phyloP scores from a whole-genome alignment of 257 asterid genomes.

The Solanum appendiculatum region DNA sequence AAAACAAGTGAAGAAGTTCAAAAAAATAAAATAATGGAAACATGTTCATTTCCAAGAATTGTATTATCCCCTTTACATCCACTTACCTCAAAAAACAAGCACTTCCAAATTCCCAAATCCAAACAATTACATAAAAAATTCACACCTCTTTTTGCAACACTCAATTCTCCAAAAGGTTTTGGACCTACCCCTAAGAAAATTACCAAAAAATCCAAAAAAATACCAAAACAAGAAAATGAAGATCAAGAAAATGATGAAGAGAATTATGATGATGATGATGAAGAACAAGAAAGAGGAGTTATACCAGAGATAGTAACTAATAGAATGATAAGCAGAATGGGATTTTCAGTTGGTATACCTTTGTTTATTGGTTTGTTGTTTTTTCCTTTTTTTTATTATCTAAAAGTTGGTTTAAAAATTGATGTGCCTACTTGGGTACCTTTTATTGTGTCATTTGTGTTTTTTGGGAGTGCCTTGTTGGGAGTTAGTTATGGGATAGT shows the following conservation, averaged over 20 bases:
- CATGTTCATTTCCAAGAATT: slow-evolving; percentile 16
- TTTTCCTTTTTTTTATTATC: slow-evolving; percentile 91
- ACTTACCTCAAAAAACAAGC: slow-evolving; percentile 26
- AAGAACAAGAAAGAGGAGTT: slow-evolving; percentile 41
- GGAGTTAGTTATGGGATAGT: slow-evolving; percentile 96
- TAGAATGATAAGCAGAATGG: slow-evolving; percentile 87
- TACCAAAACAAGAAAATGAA: slow-evolving; percentile 20
- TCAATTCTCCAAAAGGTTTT: slow-evolving; percentile 76
- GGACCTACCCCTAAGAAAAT: slow-evolving; percentile 55
- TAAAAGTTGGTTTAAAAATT: slow-evolving; percentile 69
- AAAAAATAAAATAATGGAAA: slow-evolving; percentile 27
- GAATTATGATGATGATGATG: slow-evolving; percentile 30
- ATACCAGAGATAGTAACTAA: slow-evolving; percentile 94
- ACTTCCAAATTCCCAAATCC: slow-evolving; percentile 15
- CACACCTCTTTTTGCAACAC: slow-evolving; percentile 44
- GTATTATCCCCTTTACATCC: slow-evolving; percentile 19
- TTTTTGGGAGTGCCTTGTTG: slow-evolving; percentile 75
- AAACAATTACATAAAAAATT: slow-evolving; percentile 6
- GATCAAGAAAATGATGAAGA: slow-evolving; percentile 23
- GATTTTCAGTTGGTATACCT: slow-evolving; percentile 73
- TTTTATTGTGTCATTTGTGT: slow-evolving; percentile 71
- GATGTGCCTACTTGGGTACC: slow-evolving; percentile 95
- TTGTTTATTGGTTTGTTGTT: slow-evolving; percentile 61
- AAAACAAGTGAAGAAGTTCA: neutral
- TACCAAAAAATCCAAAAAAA: slow-evolving; percentile 36